A percentile compares a stretch with the other conserved stretches of the same genome.
Evolutionary conservation across 129 eudicot species (phyloP).

Genomic region (Oenanthe sinensis): DNA sequence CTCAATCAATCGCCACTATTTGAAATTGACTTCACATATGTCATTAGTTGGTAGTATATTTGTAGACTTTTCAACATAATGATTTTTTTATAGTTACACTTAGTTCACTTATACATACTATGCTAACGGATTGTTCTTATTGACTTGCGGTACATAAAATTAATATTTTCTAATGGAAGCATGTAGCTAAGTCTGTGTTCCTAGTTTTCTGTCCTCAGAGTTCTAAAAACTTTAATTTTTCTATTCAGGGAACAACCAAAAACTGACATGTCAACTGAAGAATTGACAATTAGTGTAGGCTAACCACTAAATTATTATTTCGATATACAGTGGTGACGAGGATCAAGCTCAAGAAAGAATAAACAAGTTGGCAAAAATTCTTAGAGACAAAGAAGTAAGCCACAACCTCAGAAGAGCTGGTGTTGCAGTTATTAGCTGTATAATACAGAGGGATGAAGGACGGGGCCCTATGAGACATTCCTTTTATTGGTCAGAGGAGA

Average conservation of each 20-base stretch:
- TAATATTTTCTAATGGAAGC: background rate
- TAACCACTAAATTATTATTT: background rate
- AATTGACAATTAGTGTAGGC: background rate
- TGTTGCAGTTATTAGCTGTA: slow-evolving; percentile 84
- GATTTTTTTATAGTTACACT: background rate
- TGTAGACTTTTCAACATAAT: background rate
- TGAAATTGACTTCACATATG: background rate
- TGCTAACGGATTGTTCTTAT: background rate
- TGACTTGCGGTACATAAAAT: background rate
- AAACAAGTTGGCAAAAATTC: slow-evolving; percentile 75
- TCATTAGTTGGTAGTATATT: background rate
- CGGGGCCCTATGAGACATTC: slow-evolving; percentile 97
- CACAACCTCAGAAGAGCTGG: slow-evolving; percentile 67
- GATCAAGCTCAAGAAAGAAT: slow-evolving; percentile 99
- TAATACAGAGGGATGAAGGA: slow-evolving; percentile 96
- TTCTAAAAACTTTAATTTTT: background rate
- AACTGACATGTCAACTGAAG: background rate
- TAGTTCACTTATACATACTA: background rate
- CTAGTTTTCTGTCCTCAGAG: background rate
- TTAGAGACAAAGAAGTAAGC: slow-evolving; percentile 75
- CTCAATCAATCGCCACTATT: too few species aligned
- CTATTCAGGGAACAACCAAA: background rate
- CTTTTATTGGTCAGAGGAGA: slow-evolving; percentile 82
- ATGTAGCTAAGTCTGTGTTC: background rate
- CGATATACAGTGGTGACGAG: slow-evolving; percentile 78